Base-by-base conservation (phyloP, 148 eudicot genomes). In the Persicaria maculosa region DNA sequence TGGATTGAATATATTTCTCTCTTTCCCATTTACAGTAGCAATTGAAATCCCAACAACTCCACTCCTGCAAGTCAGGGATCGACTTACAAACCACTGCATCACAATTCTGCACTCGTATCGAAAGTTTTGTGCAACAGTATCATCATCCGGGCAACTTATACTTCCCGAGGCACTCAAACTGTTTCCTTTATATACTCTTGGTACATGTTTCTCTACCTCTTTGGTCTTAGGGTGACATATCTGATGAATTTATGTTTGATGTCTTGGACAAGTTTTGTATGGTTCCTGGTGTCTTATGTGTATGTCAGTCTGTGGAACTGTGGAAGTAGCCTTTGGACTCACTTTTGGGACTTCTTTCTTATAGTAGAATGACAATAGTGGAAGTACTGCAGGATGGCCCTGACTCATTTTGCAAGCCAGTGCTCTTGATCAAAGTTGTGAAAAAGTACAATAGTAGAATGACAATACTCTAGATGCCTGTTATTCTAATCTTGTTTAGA, bases 151-250 rank as follows among this genome's bases (percentile, higher is more conserved):
- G 43, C 98, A 93, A 77, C 98, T 93, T 83, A 93, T 93, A 80
- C 91, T 93, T 58, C 98, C 98, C 12, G 98, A 93, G 86, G 98
- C 92, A 68, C 98, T 93, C 77, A 93, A 93, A 75, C 81, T 93
- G 68, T 84, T 93, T 74, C 98, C 97, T 81, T 83, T 91, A 14
- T 93, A 93, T 79, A 84, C 97, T 2, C 92, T 93, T 59, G 98
- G 98, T 93, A 90, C 76, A 44, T 54, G 47, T 54, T 74, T 69
- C 48, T 19, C 53, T 20, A 54, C 58, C 58, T 54, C 6, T 10
- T 54, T 15, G 25, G 11, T 36, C 43, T 10, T 10, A 25, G 68
- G 43, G 25, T 31, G 25, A 62, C 44, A 62, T 62, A 62, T 43
- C 45, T 40, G 70, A 19, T 31, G 46, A 65, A 14, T 40, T 65